These are phyloP conservation scores for Pleurozium schreberi DNA, from an alignment of 225 moss, liverwort and hornwort genomes.

Conservation along the genomic window DNA sequence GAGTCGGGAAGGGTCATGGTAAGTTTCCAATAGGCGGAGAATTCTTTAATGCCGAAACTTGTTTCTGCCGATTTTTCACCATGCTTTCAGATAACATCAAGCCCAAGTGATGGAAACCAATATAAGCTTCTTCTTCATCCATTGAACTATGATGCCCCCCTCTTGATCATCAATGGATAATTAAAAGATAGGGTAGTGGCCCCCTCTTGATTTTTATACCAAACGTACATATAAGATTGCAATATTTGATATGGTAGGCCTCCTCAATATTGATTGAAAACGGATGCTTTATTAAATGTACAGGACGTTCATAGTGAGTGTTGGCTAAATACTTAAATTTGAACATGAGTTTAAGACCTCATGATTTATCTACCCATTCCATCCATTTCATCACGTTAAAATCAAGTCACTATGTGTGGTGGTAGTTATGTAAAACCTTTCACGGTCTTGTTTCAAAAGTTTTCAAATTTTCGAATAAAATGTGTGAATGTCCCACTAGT, in stretches of 20 bases:
- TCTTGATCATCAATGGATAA: no score
- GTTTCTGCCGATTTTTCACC: neutral
- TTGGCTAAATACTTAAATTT: neutral
- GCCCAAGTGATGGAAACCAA: no score
- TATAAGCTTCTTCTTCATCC: neutral
- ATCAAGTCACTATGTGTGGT: neutral
- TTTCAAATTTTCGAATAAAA: neutral
- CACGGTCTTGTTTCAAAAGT: neutral
- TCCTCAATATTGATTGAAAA: neutral
- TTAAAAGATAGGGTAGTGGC: no score
- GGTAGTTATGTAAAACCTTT: neutral
- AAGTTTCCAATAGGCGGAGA: neutral
- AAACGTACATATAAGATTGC: neutral
- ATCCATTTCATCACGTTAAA: neutral
- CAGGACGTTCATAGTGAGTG: neutral
- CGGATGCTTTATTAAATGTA: neutral
- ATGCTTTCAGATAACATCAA: no score
- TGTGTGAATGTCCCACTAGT: neutral
- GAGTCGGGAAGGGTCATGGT: conserved; percentile 97
- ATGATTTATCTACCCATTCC: neutral
- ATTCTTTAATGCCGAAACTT: neutral
- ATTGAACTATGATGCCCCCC: neutral
- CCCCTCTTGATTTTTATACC: neutral
- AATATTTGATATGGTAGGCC: neutral
- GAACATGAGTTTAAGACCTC: neutral